A percentile compares a stretch with the other conserved stretches of the same genome.
These are phyloP conservation scores for Phytophthora agathidicida DNA, from an alignment of 352 stramenopile species.

Conservation along the genomic window DNA sequence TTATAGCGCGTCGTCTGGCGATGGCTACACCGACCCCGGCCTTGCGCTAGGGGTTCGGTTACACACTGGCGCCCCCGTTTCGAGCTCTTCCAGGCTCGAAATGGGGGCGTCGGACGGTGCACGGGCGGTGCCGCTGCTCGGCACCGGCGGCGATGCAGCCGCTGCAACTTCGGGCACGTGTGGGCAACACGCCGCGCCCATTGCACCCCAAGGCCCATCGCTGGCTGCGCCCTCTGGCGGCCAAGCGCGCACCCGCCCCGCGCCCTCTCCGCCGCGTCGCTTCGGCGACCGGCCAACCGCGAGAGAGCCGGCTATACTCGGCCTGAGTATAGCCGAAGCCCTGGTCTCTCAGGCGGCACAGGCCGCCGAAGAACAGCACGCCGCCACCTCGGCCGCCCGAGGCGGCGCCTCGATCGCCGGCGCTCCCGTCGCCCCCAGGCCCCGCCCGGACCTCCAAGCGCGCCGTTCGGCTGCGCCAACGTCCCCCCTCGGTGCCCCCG, in stretches of 20 bases:
- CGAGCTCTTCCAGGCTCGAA: neutral
- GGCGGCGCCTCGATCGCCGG: too few species aligned
- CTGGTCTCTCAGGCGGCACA: neutral
- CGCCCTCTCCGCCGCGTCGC: neutral
- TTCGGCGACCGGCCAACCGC: neutral
- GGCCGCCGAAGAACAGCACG: too few species aligned
- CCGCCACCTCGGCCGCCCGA: too few species aligned
- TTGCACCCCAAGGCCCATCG: neutral
- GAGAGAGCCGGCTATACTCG: too few species aligned
- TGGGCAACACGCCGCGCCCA: neutral
- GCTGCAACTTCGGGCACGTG: constrained; percentile 3
- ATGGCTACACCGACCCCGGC: neutral
- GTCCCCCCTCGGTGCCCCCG: too few species aligned
- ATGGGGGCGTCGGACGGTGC: neutral
- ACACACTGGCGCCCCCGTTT: constrained; percentile 7
- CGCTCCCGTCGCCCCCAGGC: too few species aligned
- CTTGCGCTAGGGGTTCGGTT: neutral
- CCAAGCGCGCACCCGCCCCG: neutral
- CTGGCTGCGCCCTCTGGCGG: neutral
- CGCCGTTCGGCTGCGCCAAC: too few species aligned
- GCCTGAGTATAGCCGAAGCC: neutral
- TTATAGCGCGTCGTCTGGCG: neutral
- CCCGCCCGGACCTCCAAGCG: too few species aligned
- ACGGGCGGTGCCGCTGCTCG: neutral
- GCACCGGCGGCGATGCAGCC: neutral